Evolutionary conservation across 106 monocot species (phyloP).

Genomic region (Alisma plantagoaquatica): DNA sequence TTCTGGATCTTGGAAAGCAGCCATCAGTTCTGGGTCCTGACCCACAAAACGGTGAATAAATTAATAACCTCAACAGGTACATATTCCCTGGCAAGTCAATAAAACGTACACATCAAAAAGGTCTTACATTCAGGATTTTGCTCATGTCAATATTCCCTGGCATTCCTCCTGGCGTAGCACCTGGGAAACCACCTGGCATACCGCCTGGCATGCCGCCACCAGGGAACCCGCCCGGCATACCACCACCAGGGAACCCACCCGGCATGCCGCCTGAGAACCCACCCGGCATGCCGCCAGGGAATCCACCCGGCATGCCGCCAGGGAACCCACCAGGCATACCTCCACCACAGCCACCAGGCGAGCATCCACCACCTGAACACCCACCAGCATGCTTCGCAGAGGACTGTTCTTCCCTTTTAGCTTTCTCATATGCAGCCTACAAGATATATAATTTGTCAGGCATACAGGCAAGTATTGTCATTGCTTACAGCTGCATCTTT

Average conservation of each 20-base stretch:
- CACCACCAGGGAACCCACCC: constrained; percentile 28
- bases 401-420: constrained; percentile 77
- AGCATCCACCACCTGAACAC: constrained; percentile 21
- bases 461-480: neutral
- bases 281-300: constrained; percentile 35
- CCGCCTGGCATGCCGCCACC: constrained; percentile 44
- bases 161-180: constrained; percentile 39
- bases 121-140: constrained; percentile 85
- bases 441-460: neutral
- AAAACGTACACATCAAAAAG: too few relatives aligned
- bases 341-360: constrained; percentile 24
- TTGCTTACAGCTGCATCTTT: neutral
- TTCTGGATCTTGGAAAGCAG: constrained; percentile 88
- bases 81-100: too few relatives aligned
- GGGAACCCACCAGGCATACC: constrained; percentile 21
- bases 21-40: constrained; percentile 93
- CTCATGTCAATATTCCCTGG: constrained; percentile 90
- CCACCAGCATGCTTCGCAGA: constrained; percentile 22
- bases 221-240: constrained; percentile 38
- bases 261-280: constrained; percentile 19
- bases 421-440: constrained; percentile 95
- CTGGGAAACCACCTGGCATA: constrained; percentile 36
- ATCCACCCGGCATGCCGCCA: constrained; percentile 42
- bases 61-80: too few relatives aligned
- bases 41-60: too few relatives aligned